Percentiles rank a stretch among this genome's conserved stretches.
phyloP scores from a whole-genome alignment of 2,329 filamentous ascomycete species.

The Geosmithia flava region DNA sequence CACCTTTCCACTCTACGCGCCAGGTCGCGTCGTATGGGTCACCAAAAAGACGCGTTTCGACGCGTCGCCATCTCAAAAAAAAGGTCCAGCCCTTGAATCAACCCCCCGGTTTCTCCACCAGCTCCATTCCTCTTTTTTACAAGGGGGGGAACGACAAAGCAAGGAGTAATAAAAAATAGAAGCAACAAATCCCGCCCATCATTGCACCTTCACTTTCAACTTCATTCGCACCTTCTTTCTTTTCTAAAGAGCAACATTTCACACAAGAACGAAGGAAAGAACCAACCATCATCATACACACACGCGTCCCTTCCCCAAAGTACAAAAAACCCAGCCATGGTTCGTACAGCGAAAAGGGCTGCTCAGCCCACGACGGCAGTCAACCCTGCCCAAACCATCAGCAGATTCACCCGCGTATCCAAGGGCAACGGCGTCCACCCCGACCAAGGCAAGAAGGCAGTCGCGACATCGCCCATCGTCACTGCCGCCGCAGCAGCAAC shows the following conservation, averaged over 20 bases:
- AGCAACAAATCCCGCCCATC: too few relatives aligned
- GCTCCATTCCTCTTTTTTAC: neutral
- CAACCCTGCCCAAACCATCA: slow-evolving; percentile 14
- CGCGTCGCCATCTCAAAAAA: neutral
- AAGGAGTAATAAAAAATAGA: too few relatives aligned
- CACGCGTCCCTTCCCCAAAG: too few relatives aligned
- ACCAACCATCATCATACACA: neutral
- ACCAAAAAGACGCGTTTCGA: neutral
- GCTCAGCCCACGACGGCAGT: slow-evolving; percentile 3
- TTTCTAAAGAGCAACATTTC: neutral
- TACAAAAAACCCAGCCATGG: neutral
- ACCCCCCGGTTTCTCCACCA: neutral
- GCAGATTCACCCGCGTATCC: slow-evolving; percentile 33
- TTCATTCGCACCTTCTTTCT: neutral
- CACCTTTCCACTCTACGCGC: neutral
- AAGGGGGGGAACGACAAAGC: too few relatives aligned
- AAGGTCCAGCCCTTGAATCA: neutral
- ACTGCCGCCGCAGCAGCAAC: neutral
- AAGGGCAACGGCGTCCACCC: slow-evolving; percentile 20
- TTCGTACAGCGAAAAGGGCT: slow-evolving; percentile 2
- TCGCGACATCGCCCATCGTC: slow-evolving; percentile 9
- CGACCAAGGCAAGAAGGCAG: slow-evolving; percentile 21
- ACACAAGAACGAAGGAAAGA: too few relatives aligned
- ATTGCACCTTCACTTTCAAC: neutral
- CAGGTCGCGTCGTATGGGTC: neutral